These are phyloP conservation scores for Talaromyces piceae DNA, from an alignment of 2,329 filamentous ascomycete species.

Conservation along the genomic window DNA sequence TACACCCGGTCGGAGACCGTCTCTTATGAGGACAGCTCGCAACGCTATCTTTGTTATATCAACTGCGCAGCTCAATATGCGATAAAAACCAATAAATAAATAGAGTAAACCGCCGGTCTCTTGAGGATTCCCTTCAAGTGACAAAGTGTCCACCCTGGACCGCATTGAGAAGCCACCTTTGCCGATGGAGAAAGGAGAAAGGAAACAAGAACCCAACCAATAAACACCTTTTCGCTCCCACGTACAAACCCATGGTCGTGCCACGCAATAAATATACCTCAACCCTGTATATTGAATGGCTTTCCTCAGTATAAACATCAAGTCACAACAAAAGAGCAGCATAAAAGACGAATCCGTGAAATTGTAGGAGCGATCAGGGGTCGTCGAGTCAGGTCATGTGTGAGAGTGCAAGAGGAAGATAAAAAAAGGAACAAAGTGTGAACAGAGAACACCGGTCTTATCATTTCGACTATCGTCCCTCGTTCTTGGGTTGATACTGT, in stretches of 20 bases:
- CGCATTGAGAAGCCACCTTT: not conserved
- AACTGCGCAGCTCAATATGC: not conserved
- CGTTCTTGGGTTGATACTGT: conserved; percentile 24
- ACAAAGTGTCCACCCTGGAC: not conserved
- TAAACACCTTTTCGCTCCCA: not conserved
- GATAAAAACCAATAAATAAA: not conserved
- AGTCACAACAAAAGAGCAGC: not conserved
- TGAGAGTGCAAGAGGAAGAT: not conserved
- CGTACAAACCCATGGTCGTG: not conserved
- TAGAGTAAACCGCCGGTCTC: too few relatives aligned
- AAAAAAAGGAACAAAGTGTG: not conserved
- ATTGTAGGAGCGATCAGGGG: conserved; percentile 1
- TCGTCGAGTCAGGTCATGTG: conserved; percentile 10
- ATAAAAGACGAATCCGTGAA: conserved; percentile 1
- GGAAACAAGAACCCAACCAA: not conserved
- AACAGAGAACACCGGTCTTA: not conserved
- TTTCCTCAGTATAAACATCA: not conserved
- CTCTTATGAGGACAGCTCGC: not conserved
- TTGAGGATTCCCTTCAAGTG: too few relatives aligned
- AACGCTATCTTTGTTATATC: not conserved
- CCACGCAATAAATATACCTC: not conserved
- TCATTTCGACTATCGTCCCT: conserved; percentile 20
- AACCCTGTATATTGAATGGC: not conserved
- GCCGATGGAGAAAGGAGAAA: not conserved
- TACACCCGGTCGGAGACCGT: conserved; percentile 2